Base-by-base conservation (phyloP, 2,329 filamentous ascomycete genomes). In the Stagonosporopsis vannaccii region DNA sequence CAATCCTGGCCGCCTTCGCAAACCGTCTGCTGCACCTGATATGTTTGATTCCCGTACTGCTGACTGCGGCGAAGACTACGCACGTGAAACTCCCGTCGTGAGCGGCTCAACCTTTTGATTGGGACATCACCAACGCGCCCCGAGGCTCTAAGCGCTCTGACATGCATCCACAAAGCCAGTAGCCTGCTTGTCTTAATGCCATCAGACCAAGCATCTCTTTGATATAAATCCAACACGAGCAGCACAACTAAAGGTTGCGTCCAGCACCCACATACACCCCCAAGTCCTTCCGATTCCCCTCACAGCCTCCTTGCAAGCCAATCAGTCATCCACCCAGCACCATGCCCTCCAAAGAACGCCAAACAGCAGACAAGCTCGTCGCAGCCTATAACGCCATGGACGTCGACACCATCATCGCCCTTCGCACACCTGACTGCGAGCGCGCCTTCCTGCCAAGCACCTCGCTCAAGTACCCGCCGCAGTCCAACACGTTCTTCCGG, bases 341-440 rank as follows among this genome's bases (percentile, higher is more conserved):
- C 32, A 65, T 63, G 57, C 48, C 59, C 0, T 61, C 71, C 11
- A 51, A 48, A 28, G 65, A 71, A 61, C 66, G 71, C 39, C 60
- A 58, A 51, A 74, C 72, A 2, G 68, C 70, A 22, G 59, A 71
- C 44, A 56, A 61, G 9, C 46, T 75, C 19, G 62, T 73, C 42
- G 55, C 51, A n/a, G 69, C 73, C 33, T 74, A 74, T 61, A 74
- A 74, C 60, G 43, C 52, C 11, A 68, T 70, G 61, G 68, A 74
- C 59, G 61, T 66, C 45, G 49, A 59, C 32, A 48, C 61, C 23
- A 73, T 75, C 44, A 61, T 74, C 40, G 59, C 67, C 35, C 49
- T 65, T 19, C 69, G 72, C 43, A 62, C 65, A 13, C 61, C 69
- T 13, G 49, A 60, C 19, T 74, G 72, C 56, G 36, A 63, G 17